phyloP scores from a whole-genome alignment of 805 yeast species.

The Yamadazyma paraphyllophila region DNA sequence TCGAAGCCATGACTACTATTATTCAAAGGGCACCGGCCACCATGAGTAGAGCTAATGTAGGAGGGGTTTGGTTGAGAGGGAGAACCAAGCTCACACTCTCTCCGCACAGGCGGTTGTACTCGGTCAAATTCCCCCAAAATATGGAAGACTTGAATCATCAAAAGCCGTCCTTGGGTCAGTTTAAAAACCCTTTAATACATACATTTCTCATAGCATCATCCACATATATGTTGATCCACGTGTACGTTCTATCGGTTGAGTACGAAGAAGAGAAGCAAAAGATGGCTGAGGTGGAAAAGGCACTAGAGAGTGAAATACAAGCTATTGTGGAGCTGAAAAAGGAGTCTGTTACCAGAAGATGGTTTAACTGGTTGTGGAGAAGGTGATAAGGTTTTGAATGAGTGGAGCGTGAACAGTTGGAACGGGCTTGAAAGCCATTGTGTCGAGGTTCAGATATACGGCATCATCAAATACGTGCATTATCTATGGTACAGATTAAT shows the following conservation, averaged over 20 bases:
- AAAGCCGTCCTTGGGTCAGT: slow-evolving; percentile 36
- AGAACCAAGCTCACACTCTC: no score
- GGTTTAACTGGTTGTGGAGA: slow-evolving; percentile 18
- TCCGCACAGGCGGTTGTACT: neutral
- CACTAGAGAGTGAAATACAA: slow-evolving; percentile 26
- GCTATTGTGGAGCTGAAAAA: slow-evolving; percentile 26
- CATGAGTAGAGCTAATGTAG: no score
- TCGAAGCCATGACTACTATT: no score
- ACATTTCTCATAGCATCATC: slow-evolving; percentile 39
- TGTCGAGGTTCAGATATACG: no score
- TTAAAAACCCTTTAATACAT: slow-evolving; percentile 37
- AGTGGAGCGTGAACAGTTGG: no score
- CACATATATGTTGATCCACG: slow-evolving; percentile 35
- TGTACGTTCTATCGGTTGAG: slow-evolving; percentile 32
- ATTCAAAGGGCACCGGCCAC: no score
- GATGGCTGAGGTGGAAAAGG: slow-evolving; percentile 17
- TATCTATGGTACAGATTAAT: neutral
- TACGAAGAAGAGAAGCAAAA: slow-evolving; percentile 22
- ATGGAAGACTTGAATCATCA: neutral
- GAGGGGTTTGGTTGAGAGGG: no score
- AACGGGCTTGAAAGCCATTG: no score
- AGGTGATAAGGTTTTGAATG: slow-evolving; percentile 1
- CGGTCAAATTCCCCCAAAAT: slow-evolving; percentile 8
- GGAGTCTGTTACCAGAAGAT: slow-evolving; percentile 18
- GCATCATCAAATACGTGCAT: neutral